Base-by-base conservation (phyloP, 2,329 filamentous ascomycete genomes). In the Nothophaeocryptopus gaeumannii region DNA sequence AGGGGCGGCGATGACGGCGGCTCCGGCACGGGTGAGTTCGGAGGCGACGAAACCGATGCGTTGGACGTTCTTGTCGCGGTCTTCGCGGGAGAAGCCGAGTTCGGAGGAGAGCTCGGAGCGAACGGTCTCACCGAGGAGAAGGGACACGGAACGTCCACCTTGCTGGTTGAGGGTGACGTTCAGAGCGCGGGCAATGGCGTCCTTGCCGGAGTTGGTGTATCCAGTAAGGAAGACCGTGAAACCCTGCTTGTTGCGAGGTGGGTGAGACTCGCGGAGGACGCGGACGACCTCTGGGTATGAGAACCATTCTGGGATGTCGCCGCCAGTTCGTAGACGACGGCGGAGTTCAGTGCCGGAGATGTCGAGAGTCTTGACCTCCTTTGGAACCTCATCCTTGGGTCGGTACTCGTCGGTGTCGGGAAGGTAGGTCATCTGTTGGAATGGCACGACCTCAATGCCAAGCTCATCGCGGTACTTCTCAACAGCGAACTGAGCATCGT, bases 391-490 rank as follows among this genome's bases (percentile, higher is more conserved):
- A 74, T 99, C 89, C 72, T 90, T 83, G 50, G 93, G 93, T 64
- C 83, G 84, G 80, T 99, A 99, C 80, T 97, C 93, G 72, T 99
- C 93, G 68, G 83, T 85, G 75, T 97, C 93, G 62, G 93, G 93
- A 52, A 97, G 86, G 77, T 97, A 99, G 58, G 95, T 97, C 86
- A 99, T 96, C 83, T 95, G 90, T 79, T 97, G 92, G 86, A 99
- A 99, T 62, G 93, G 90, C 59, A 99, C 93, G 67, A 99, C 93
- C 78, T 96, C 89, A 68, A 99, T 99, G 65, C 92, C 93, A 55
- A 99, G 88, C 81, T 99, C 93, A 60, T 89, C 84, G 68, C 85
- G 86, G 83, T 96, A 95, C 79, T 96, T 89, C 80, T 96, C 90
- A 52, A 99, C 91, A 20, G 91, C 89, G 67, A 92, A 81, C 78